Evolutionary conservation across 2,329 filamentous ascomycete genomes (phyloP).

Genomic region (Neophaeococcomyces mojaviensis): DNA sequence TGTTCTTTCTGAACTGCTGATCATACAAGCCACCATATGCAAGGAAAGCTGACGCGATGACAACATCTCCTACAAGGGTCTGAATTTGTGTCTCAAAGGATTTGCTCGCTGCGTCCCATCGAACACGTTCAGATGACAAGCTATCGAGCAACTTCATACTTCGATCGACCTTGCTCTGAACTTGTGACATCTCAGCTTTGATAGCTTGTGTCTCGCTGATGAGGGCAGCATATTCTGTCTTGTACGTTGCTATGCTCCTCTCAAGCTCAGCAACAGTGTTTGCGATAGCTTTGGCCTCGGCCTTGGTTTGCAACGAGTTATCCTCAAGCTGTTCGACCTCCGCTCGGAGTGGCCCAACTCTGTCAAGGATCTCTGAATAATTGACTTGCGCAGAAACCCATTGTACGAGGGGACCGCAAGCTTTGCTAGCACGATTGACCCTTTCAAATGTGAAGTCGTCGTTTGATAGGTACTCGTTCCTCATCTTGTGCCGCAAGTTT

Average conservation of each 20-base stretch:
- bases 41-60: slow-evolving; percentile 93
- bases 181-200: slow-evolving; percentile 91
- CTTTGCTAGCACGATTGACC: slow-evolving; percentile 92
- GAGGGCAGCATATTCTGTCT: slow-evolving; percentile 87
- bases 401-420: slow-evolving; percentile 91
- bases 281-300: slow-evolving; percentile 84
- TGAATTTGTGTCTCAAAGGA: slow-evolving; percentile 97
- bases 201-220: slow-evolving; percentile 97
- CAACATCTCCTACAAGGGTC: slow-evolving; percentile 89
- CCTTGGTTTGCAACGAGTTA: slow-evolving; percentile 83
- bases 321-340: slow-evolving; percentile 85
- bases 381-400: slow-evolving; percentile 96
- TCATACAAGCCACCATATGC: slow-evolving; percentile 96
- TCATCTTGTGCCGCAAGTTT: slow-evolving; percentile 75
- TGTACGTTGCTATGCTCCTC: slow-evolving; percentile 87
- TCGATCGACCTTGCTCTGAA: slow-evolving; percentile 96
- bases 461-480: slow-evolving; percentile 82
- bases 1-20: slow-evolving; percentile 93
- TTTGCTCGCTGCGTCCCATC: slow-evolving; percentile 96
- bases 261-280: slow-evolving; percentile 79
- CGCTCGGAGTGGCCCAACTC: slow-evolving; percentile 82
- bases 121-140: slow-evolving; percentile 80
- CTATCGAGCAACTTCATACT: slow-evolving; percentile 92
- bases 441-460: slow-evolving; percentile 94
- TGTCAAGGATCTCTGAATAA: slow-evolving; percentile 94